phyloP scores from a whole-genome alignment of 1,139 yeast species.

The Geotrichum aggregatum region DNA sequence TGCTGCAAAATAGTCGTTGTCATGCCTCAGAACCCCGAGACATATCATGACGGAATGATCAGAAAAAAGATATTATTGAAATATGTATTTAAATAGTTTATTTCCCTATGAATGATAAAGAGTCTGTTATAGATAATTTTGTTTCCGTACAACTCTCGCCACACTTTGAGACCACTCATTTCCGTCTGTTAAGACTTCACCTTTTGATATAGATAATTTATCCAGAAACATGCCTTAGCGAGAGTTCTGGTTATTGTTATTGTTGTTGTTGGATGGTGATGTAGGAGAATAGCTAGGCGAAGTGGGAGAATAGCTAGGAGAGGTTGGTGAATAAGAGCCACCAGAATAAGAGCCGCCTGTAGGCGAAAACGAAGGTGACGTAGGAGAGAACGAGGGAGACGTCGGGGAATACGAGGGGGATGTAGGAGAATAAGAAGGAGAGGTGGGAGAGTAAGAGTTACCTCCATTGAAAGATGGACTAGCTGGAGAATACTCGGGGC shows the following conservation, averaged over 20 bases:
- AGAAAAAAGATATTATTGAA: not conserved
- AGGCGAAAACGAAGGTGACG: constrained; percentile 59
- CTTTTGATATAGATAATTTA: constrained; percentile 1
- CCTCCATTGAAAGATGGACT: constrained; percentile 58
- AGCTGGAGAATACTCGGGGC: constrained; percentile 63
- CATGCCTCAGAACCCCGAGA: too few species aligned
- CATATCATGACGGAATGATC: not conserved
- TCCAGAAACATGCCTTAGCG: constrained; percentile 28
- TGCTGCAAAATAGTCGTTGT: too few species aligned
- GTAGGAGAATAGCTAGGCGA: constrained; percentile 65
- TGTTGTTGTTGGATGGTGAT: constrained; percentile 51
- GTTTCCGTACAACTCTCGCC: constrained; percentile 3
- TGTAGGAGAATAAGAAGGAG: constrained; percentile 70
- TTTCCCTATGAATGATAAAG: not conserved
- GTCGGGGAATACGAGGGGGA: constrained; percentile 62
- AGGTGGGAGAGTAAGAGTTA: constrained; percentile 55
- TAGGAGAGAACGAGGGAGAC: constrained; percentile 56
- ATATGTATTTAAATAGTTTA: not conserved
- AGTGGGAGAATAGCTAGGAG: constrained; percentile 64
- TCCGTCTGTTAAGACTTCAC: not conserved
- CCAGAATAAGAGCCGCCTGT: constrained; percentile 60
- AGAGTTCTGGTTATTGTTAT: constrained; percentile 4
- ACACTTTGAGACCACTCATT: not conserved
- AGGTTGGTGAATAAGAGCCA: constrained; percentile 62
- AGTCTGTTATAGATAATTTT: constrained; percentile 1